Percentiles rank a stretch among this genome's conserved stretches.
These are phyloP conservation scores for Cordyceps tenuipes DNA, from an alignment of 2,329 filamentous ascomycete genomes.

Conservation along the genomic window DNA sequence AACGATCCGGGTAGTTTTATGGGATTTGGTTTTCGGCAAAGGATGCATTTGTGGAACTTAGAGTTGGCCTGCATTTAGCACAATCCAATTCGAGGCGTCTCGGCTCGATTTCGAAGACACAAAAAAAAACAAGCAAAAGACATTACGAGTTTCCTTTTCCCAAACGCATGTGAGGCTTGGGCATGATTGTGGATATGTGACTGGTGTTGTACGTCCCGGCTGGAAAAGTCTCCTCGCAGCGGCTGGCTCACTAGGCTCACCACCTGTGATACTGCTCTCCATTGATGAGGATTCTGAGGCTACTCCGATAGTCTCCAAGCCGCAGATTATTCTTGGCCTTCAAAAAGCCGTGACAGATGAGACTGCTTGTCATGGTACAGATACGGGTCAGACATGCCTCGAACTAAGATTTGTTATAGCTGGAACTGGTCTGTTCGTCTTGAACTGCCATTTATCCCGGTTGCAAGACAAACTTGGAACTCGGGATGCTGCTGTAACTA, in stretches of 20 bases:
- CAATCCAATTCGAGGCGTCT: constrained; percentile 38
- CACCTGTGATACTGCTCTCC: constrained; percentile 23
- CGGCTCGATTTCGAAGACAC: constrained; percentile 34
- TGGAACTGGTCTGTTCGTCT: too few relatives aligned
- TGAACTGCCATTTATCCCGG: background rate
- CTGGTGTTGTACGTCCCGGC: constrained; percentile 33
- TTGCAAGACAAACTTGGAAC: background rate
- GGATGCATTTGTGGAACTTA: constrained; percentile 32
- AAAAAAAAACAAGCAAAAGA: constrained; percentile 27
- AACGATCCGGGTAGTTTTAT: constrained; percentile 13
- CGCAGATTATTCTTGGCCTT: constrained; percentile 49
- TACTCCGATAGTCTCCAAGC: constrained; percentile 50
- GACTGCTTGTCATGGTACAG: constrained; percentile 51
- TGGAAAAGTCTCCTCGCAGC: constrained; percentile 48
- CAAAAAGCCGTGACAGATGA: constrained; percentile 52
- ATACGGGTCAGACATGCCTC: constrained; percentile 53
- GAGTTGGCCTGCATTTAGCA: constrained; percentile 36
- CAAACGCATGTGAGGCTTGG: constrained; percentile 17
- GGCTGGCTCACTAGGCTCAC: constrained; percentile 20
- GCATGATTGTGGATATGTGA: constrained; percentile 18
- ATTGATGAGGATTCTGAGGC: constrained; percentile 44
- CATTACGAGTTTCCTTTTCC: constrained; percentile 20
- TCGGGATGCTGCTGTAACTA: background rate
- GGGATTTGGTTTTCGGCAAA: constrained; percentile 26
- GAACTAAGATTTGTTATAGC: background rate